A percentile compares a stretch with the other conserved stretches of the same genome.
Conservation (phyloP, 495 filamentous ascomycete genomes). For the Penicillium paxilli region DNA sequence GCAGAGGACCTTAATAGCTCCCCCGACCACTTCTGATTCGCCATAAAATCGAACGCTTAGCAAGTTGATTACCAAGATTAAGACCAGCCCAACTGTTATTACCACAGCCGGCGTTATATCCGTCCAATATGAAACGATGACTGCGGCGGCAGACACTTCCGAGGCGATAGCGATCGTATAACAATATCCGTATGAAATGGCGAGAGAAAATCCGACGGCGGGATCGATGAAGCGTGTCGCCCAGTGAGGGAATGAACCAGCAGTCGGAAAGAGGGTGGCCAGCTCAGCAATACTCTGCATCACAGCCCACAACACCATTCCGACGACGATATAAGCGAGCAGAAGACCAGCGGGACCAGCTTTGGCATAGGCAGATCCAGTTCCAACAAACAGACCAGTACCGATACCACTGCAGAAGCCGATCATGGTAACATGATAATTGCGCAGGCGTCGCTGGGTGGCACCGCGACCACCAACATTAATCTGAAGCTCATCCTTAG, state of each 20-base stretch:
- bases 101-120: constrained; percentile 55
- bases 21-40: constrained; percentile 72
- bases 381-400: constrained; percentile 76
- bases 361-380: constrained; percentile 63
- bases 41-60: constrained; percentile 71
- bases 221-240: constrained; percentile 70
- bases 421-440: constrained; percentile 43
- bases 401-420: constrained; percentile 54
- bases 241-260: constrained; percentile 74
- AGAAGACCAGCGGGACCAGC: constrained; percentile 69
- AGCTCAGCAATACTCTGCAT: constrained; percentile 68
- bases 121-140: constrained; percentile 75
- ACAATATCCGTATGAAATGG: constrained; percentile 48
- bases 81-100: constrained; percentile 67
- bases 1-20: constrained; percentile 73
- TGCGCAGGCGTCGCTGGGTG: constrained; percentile 36
- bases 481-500: constrained; percentile 34
- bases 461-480: constrained; percentile 38
- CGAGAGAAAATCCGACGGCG: constrained; percentile 72
- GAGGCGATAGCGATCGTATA: constrained; percentile 65
- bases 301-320: constrained; percentile 58
- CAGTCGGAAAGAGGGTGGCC: constrained; percentile 70
- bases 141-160: constrained; percentile 67
- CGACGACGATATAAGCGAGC: constrained; percentile 69
- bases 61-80: constrained; percentile 67